Conservation (phyloP, 78 protist species). For the Emiliania huxleyi region DNA sequence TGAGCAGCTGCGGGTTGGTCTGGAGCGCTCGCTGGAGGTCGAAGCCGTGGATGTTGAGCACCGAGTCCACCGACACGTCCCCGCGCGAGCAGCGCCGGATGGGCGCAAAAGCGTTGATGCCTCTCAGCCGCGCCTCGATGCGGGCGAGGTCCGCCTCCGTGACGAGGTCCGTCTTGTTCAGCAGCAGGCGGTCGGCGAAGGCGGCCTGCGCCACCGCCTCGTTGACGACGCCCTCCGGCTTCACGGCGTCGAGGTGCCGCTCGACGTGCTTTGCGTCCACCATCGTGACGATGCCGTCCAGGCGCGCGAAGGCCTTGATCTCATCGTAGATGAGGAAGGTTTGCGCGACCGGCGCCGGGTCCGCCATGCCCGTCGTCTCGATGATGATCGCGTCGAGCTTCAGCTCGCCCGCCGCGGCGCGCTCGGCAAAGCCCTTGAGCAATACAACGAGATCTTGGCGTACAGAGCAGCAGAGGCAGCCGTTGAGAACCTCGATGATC, state of each 20-base stretch:
- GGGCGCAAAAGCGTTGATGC: neutral
- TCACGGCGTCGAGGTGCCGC: no score
- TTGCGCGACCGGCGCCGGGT: conserved; percentile 67
- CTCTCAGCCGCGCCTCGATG: neutral
- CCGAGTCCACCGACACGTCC: neutral
- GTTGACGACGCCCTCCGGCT: no score
- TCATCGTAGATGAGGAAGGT: conserved; percentile 71
- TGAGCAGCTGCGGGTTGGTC: no score
- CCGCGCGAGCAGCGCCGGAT: neutral
- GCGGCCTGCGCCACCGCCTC: no score
- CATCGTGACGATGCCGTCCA: conserved; percentile 69
- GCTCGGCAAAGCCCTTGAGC: neutral
- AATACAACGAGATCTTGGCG: conserved; percentile 22
- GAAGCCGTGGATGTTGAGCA: conserved; percentile 18
- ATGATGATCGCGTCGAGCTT: conserved; percentile 66
- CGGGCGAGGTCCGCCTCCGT: neutral
- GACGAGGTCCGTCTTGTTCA: no score
- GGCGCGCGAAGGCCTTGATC: conserved; percentile 38
- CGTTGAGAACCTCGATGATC: conserved; percentile 72
- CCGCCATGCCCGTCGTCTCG: conserved; percentile 79
- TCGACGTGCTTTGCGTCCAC: conserved; percentile 59
- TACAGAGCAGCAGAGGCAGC: conserved; percentile 79
- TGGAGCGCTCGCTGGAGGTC: neutral
- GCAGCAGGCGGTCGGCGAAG: no score
- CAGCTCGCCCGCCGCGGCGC: neutral